Evolutionary conservation across 73 alveolate species (phyloP), one percentile per base, ranked within the genome.

Genomic region (Tetrahymena thermophila): DNA sequence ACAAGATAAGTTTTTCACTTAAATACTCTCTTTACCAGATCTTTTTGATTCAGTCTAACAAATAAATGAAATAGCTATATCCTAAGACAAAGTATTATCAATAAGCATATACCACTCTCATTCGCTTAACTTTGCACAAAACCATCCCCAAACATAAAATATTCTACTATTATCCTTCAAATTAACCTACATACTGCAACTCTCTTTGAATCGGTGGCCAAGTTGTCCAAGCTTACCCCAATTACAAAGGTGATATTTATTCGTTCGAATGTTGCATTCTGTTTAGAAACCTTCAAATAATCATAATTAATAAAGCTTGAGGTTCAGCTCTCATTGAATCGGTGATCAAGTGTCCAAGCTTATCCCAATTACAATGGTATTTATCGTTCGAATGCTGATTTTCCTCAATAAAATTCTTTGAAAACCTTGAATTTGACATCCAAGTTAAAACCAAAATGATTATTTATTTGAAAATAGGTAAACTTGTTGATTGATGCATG

Each of bases 261-360:
- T 71, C 89, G 89, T 71, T 71, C 89, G 89, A 71, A 71, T 71
- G 89, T 31, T 71, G 89, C 35, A 28, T 71, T 28, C 31, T 31
- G 40, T 31, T 13, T 19, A 71, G 21, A 71, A 71, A 71, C 37
- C 37, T 31, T 28, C 37, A 11, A 28, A 71, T 28, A 71, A 56
- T 23, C 85, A 23, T 56, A 23, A 0, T 50, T 50, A 11, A 3
- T 71, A n/a, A n/a, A 71, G 37, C 89, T 71, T 28, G 89, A n/a
- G 35, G 35, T 0, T 56, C 89, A 71, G 89, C 89, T 71, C 89
- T 71, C 89, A 28, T 71, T 71, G 89, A 71, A 71, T 71, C 89
- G 89, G 89, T 71, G 89, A 71, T 71, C 89, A 71, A 71, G 89
- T 71, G 89, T 71, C 89, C 89, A 71, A 21, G 89, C 89, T 71